These are phyloP conservation scores for Digitaria exilis DNA, from an alignment of 202 grass and related monocot species.

Conservation along the genomic window DNA sequence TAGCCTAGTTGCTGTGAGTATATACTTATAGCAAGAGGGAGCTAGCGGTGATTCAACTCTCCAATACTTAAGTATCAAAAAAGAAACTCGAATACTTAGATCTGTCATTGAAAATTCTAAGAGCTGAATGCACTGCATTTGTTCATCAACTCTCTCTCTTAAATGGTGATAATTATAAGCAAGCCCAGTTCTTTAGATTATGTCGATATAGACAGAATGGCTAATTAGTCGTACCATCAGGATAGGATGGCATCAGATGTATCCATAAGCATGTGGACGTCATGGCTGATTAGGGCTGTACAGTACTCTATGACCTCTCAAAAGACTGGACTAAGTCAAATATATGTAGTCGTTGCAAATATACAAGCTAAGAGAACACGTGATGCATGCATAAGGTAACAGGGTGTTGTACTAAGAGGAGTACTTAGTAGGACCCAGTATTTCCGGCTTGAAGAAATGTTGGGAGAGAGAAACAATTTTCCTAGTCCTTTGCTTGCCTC, in stretches of 20 bases:
- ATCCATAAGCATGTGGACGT: neutral
- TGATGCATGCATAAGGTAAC: too few relatives aligned
- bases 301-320: neutral
- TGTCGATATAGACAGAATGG: neutral
- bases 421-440: too few relatives aligned
- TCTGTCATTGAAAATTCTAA: neutral
- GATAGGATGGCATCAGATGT: neutral
- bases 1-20: neutral
- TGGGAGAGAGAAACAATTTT: too few relatives aligned
- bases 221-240: neutral
- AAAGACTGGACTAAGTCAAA: neutral
- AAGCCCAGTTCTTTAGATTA: neutral
- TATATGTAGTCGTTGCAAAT: too few relatives aligned
- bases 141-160: neutral
- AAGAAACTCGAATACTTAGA: neutral
- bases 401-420: too few relatives aligned
- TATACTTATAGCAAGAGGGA: neutral
- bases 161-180: too few relatives aligned
- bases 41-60: neutral
- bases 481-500: too few relatives aligned
- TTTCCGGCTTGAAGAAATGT: too few relatives aligned
- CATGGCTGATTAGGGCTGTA: neutral
- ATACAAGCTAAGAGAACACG: too few relatives aligned
- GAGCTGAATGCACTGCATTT: neutral
- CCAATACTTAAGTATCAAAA: too few relatives aligned